Conservation (phyloP, 495 filamentous ascomycete species). For the Aspergillus bertholletiae region DNA sequence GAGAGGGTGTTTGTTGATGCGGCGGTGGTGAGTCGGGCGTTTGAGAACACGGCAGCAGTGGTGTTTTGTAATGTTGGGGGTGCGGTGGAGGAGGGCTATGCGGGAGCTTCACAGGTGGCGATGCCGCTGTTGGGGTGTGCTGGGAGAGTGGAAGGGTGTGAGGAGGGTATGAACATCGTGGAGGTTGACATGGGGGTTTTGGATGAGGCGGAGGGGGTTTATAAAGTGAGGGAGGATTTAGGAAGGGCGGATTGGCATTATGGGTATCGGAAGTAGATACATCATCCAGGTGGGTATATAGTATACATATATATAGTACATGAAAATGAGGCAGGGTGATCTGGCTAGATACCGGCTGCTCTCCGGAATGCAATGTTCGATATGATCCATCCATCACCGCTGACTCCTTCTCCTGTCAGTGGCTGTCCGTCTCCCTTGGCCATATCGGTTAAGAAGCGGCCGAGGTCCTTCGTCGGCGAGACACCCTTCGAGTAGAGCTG, state of each 20-base stretch:
- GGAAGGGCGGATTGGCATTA: conserved; percentile 75
- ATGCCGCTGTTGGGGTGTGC: conserved; percentile 65
- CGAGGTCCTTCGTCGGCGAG: conserved; percentile 37
- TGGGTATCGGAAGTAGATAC: conserved; percentile 50
- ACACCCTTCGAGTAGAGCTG: conserved; percentile 5
- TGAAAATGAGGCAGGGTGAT: neutral
- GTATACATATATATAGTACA: neutral
- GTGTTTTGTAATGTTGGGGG: conserved; percentile 76
- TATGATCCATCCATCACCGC: conserved; percentile 44
- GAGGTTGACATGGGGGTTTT: conserved; percentile 73
- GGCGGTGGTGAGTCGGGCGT: conserved; percentile 64
- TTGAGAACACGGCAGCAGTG: conserved; percentile 76
- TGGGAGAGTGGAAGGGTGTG: conserved; percentile 47
- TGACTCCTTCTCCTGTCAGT: conserved; percentile 39
- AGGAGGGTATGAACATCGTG: conserved; percentile 71
- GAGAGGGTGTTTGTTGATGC: conserved; percentile 71
- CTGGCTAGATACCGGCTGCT: conserved; percentile 4
- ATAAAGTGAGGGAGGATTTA: conserved; percentile 75
- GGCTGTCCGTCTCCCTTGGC: conserved; percentile 49
- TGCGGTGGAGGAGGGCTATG: conserved; percentile 39
- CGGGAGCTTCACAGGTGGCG: conserved; percentile 69
- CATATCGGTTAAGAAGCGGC: conserved; percentile 49
- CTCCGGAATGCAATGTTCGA: conserved; percentile 43
- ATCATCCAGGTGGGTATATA: neutral
- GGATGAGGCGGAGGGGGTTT: conserved; percentile 71